A percentile compares a stretch with the other conserved stretches of the same genome.
These are phyloP conservation scores for Penicillium expansum DNA, from an alignment of 2,329 filamentous ascomycete species.

Conservation along the genomic window DNA sequence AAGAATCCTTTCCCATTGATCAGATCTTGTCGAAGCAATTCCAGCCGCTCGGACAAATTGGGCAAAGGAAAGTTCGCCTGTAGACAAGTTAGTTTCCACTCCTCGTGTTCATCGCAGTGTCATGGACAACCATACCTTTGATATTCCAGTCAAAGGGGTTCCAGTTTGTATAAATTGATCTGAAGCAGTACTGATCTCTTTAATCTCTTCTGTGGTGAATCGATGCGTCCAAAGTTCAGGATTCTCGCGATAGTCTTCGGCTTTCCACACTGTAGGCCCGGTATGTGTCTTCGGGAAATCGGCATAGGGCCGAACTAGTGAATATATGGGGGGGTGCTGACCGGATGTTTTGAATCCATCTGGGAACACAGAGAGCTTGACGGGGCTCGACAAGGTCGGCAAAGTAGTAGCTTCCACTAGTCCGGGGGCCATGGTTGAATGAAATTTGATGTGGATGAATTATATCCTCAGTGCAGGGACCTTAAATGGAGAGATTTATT, in stretches of 20 bases:
- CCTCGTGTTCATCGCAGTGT: no score
- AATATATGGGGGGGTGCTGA: conserved; percentile 66
- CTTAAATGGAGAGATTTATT: neutral
- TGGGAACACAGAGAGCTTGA: conserved; percentile 49
- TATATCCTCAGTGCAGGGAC: neutral
- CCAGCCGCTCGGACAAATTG: conserved; percentile 53
- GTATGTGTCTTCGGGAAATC: conserved; percentile 67
- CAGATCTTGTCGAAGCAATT: conserved; percentile 59
- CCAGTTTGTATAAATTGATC: conserved; percentile 64
- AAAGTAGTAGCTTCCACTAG: conserved; percentile 1
- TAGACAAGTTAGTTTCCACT: neutral
- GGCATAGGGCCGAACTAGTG: conserved; percentile 60
- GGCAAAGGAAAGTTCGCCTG: conserved; percentile 60
- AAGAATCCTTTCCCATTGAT: conserved; percentile 83
- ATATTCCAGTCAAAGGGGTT: conserved; percentile 67
- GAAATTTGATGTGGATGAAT: neutral
- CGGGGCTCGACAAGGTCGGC: neutral
- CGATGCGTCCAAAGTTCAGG: conserved; percentile 68
- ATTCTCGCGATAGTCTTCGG: conserved; percentile 58
- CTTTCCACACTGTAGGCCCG: conserved; percentile 68
- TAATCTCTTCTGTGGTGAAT: conserved; percentile 63
- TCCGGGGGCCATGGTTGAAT: conserved; percentile 9
- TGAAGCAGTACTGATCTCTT: conserved; percentile 62
- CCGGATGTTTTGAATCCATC: conserved; percentile 66
- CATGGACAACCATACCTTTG: conserved; percentile 43